phyloP scores from a whole-genome alignment of 192 early-diverging fungal genomes.

The Linnemannia elongata region DNA sequence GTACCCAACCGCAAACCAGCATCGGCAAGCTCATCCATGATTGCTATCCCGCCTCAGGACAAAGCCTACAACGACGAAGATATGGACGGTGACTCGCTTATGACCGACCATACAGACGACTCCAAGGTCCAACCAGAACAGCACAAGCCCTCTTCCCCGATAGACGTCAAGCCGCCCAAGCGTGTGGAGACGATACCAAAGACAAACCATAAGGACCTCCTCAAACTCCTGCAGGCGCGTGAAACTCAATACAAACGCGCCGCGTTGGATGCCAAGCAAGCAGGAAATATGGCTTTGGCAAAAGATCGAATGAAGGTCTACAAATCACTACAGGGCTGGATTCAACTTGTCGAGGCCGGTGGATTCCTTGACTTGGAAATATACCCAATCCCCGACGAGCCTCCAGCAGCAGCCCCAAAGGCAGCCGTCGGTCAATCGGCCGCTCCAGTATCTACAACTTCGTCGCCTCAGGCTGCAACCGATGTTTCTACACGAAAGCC shows the following conservation, averaged over 20 bases:
- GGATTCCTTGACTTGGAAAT: constrained; percentile 41
- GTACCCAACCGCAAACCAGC: neutral
- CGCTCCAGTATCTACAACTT: neutral
- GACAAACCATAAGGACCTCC: constrained; percentile 42
- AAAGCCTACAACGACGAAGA: constrained; percentile 26
- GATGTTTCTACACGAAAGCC: constrained; percentile 5
- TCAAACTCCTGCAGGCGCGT: constrained; percentile 51
- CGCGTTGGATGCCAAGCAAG: constrained; percentile 61
- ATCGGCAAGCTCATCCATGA: constrained; percentile 44
- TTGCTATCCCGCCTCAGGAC: constrained; percentile 46
- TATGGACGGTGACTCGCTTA: constrained; percentile 20
- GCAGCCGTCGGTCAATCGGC: constrained; percentile 14
- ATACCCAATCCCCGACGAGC: constrained; percentile 43
- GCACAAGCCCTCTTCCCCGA: constrained; percentile 16
- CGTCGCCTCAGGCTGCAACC: neutral
- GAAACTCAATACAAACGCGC: constrained; percentile 65
- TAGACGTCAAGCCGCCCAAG: constrained; percentile 40
- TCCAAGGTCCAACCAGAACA: neutral
- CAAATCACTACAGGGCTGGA: constrained; percentile 63
- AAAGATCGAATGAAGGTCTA: constrained; percentile 53
- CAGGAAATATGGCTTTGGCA: constrained; percentile 63
- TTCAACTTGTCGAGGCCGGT: constrained; percentile 38
- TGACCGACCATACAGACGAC: constrained; percentile 10
- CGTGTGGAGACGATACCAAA: constrained; percentile 28
- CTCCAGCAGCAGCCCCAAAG: neutral